Conservation (phyloP, 2,329 filamentous ascomycete species). For the Ceratocystis alfenasii region DNA sequence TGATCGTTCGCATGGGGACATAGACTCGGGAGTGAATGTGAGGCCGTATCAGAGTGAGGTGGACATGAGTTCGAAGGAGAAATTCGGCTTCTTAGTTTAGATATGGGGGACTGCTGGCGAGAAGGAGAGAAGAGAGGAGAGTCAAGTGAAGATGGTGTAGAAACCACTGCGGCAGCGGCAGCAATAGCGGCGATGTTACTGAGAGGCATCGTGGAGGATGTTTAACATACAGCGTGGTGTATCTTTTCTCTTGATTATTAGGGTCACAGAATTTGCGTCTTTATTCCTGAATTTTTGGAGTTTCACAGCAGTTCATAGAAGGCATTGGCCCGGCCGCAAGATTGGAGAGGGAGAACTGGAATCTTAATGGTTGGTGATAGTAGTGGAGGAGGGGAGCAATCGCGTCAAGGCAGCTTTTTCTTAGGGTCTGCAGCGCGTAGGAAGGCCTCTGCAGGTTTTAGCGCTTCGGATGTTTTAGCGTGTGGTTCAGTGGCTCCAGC, state of each 20-base stretch:
- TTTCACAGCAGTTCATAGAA: not conserved
- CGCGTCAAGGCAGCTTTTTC: not conserved
- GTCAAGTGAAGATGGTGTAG: not conserved
- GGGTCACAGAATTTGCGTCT: not conserved
- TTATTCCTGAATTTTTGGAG: not conserved
- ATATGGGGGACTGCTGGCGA: constrained; percentile 7
- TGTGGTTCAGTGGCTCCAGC: too few relatives aligned
- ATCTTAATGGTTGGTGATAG: too few relatives aligned
- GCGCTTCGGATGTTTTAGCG: too few relatives aligned
- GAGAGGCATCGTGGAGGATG: not conserved
- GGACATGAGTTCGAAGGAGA: not conserved
- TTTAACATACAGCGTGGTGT: not conserved
- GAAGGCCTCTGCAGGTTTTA: too few relatives aligned
- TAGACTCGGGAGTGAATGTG: not conserved
- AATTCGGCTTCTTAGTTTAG: constrained; percentile 13
- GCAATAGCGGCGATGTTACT: constrained; percentile 9
- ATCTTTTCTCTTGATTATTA: not conserved
- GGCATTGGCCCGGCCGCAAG: not conserved
- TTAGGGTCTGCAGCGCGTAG: constrained; percentile 1
- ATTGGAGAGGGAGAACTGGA: not conserved
- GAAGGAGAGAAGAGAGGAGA: not conserved
- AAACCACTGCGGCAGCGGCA: constrained; percentile 1
- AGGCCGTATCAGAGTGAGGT: not conserved
- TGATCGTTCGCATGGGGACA: not conserved
- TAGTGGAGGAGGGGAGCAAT: not conserved